Conservation (phyloP, 192 early-diverging fungal genomes). For the Coemansia sp. region DNA sequence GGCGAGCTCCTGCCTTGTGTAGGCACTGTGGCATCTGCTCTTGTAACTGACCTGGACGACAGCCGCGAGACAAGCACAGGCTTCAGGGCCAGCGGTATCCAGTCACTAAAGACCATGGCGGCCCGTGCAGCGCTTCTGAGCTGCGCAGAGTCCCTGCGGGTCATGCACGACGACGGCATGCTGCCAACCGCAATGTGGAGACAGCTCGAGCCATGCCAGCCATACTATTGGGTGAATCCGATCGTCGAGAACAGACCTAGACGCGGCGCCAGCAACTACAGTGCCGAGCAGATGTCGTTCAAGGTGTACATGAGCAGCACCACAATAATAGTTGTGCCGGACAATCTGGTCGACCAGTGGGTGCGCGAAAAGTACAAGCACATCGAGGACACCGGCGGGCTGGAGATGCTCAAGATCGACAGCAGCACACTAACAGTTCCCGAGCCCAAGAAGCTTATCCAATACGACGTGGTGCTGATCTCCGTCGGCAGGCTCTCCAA, state of each 20-base stretch:
- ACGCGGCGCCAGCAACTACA: slow-evolving; percentile 13
- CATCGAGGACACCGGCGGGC: slow-evolving; percentile 24
- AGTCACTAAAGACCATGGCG: slow-evolving; percentile 51
- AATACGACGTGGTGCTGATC: slow-evolving; percentile 75
- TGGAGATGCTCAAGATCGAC: slow-evolving; percentile 62
- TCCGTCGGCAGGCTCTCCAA: slow-evolving; percentile 63
- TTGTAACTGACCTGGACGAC: slow-evolving; percentile 19
- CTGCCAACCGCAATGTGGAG: slow-evolving; percentile 35
- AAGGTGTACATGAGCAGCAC: slow-evolving; percentile 64
- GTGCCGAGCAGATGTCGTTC: slow-evolving; percentile 18
- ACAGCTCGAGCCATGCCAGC: slow-evolving; percentile 50
- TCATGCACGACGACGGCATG: slow-evolving; percentile 55
- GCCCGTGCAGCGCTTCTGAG: slow-evolving; percentile 48
- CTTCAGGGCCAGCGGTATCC: not conserved
- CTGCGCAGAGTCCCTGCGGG: slow-evolving; percentile 49
- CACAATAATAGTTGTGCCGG: slow-evolving; percentile 79
- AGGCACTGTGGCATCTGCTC: slow-evolving; percentile 40
- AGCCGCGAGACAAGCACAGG: not conserved
- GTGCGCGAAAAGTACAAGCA: slow-evolving; percentile 75
- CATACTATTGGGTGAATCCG: slow-evolving; percentile 62
- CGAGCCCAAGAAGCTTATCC: slow-evolving; percentile 54
- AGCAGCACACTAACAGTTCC: slow-evolving; percentile 56
- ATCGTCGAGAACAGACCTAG: slow-evolving; percentile 18
- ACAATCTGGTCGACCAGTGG: slow-evolving; percentile 79
- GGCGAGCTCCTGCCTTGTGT: slow-evolving; percentile 42